These are phyloP conservation scores for Fusarium sp. DNA, from an alignment of 2,329 filamentous ascomycete genomes.

Conservation along the genomic window DNA sequence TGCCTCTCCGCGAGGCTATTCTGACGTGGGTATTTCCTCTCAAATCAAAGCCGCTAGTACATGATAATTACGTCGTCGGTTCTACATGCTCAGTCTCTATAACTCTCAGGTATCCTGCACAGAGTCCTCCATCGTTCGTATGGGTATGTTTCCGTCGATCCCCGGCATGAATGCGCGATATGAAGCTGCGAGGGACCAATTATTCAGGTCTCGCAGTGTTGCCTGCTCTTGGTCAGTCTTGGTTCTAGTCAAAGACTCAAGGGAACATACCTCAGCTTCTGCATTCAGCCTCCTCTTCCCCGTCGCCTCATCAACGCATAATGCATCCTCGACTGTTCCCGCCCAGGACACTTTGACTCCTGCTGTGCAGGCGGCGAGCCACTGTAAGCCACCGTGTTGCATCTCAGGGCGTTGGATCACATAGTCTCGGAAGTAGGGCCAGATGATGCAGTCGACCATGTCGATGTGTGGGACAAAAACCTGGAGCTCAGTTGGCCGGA, in stretches of 20 bases:
- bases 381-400: conserved; percentile 21
- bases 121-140: background rate
- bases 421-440: conserved; percentile 16
- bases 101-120: background rate
- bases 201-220: background rate
- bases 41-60: background rate
- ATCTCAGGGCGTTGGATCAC: conserved; percentile 11
- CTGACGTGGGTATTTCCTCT: background rate
- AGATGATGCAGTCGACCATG: conserved; percentile 24
- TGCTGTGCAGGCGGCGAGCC: conserved; percentile 11
- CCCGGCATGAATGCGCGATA: conserved; percentile 20
- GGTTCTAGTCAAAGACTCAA: background rate
- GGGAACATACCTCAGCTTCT: conserved; percentile 13
- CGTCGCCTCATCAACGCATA: background rate
- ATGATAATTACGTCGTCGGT: background rate
- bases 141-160: conserved; percentile 27
- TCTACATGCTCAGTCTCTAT: background rate
- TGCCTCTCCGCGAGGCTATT: background rate
- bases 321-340: conserved; percentile 4
- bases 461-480: conserved; percentile 18
- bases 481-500: conserved; percentile 17
- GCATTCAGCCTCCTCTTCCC: background rate
- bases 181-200: conserved; percentile 25
- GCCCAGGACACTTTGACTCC: background rate
- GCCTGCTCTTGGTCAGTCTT: background rate